Percentiles rank a stretch among this genome's conserved stretches.
Conservation (phyloP, 441 rosid genomes). For the Syzygium malaccense region DNA sequence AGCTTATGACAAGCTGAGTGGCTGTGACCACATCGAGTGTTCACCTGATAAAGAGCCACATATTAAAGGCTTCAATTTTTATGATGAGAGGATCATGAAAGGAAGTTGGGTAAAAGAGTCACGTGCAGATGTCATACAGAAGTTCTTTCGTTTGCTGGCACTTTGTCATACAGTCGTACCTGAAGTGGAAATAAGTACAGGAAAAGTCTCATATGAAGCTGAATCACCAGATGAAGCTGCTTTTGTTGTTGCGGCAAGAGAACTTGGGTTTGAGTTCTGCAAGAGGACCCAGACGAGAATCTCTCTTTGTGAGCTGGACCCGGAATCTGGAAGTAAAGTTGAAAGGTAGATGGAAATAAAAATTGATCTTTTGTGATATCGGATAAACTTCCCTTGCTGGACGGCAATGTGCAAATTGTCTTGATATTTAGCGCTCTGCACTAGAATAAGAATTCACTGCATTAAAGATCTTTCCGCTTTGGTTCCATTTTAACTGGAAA, state of each 20-base stretch:
- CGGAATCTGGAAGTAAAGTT: background rate
- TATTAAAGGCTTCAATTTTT: background rate
- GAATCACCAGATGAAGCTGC: slow-evolving; percentile 2
- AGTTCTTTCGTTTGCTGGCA: background rate
- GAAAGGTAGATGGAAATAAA: background rate
- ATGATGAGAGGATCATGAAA: background rate
- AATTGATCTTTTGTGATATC: accelerated
- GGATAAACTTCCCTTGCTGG: background rate
- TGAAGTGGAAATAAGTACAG: background rate
- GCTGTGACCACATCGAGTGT: accelerated
- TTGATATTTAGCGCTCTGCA: background rate
- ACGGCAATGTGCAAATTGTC: background rate
- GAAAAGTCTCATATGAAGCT: background rate
- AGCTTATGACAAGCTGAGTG: background rate
- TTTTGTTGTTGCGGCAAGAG: background rate
- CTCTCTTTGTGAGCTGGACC: background rate
- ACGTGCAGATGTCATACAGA: background rate
- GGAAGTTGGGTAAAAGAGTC: background rate
- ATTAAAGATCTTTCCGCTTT: background rate
- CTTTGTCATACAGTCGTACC: background rate
- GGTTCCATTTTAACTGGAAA: background rate
- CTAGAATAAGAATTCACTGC: background rate
- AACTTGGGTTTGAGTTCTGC: background rate
- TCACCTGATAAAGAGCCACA: background rate
- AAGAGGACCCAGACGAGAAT: background rate